Evolutionary conservation across 345 rosid species (phyloP), one percentile per base, ranked within the genome.

Genomic region (Gossypioides kirkii): DNA sequence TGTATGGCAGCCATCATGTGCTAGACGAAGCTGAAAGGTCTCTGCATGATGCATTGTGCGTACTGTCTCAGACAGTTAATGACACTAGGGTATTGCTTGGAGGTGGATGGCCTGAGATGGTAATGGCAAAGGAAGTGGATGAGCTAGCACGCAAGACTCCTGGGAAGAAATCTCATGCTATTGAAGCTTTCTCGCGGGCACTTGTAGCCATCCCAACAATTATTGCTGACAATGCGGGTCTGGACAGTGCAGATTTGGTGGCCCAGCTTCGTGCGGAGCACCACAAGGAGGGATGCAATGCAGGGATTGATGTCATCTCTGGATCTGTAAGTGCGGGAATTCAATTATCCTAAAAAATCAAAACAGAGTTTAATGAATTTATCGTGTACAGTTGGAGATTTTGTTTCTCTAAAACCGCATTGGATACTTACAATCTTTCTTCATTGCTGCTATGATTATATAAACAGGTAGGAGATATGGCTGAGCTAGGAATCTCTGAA

Each of bases 71-170:
- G 82, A 95, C 97, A 3, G 98, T 95, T 38, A 92, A 89, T 61
- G 99, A 95, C 82, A 83, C 87, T 67, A 84, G 99, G 78, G 98
- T 95, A 23, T 77, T 95, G 73, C 90, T 89, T 46, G 99, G 99
- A 73, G 99, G 99, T 72, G 99, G 99, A 77, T 95, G 99, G 98
- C 99, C 99, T 26, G 99, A 95, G 90, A 92, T 95, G 99, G 86
- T 91, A 59, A 95, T 91, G 99, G 96, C 98, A 11, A 91, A 91
- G 87, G 99, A 85, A 71, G 99, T 95, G 56, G 97, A 95, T 80
- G 96, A 92, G 81, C 88, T 95, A 56, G 99, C 98, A 54, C 88
- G 94, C 1, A 87, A 83, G 77, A 92, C 99, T 47, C 91, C 99
- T 60, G 99, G 99, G 81, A 95, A 95, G 83, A 95, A 82, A 78